phyloP scores from a whole-genome alignment of 2,329 filamentous ascomycete genomes.

The Fusarium armeniacum region DNA sequence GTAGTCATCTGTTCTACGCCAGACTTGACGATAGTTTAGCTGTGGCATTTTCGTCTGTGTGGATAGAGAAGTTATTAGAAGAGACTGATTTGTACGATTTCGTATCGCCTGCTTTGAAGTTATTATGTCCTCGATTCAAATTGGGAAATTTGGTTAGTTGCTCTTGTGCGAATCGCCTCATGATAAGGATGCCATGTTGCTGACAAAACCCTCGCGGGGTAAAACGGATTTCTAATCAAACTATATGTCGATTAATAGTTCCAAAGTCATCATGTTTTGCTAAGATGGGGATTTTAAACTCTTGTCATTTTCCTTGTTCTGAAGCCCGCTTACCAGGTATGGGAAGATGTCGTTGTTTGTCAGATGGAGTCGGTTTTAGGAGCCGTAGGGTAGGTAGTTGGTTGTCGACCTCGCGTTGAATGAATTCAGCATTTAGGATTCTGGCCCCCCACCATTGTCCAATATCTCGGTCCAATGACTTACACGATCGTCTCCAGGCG shows the following conservation, averaged over 20 bases:
- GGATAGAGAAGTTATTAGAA: no score
- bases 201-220: constrained; percentile 14
- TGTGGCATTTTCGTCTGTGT: no score
- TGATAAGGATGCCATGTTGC: background rate
- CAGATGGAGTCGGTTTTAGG: constrained; percentile 1
- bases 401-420: background rate
- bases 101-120: no score
- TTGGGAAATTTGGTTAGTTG: no score
- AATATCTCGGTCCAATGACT: background rate
- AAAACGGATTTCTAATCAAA: constrained; percentile 11
- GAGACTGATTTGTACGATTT: no score
- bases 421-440: no score
- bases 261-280: background rate
- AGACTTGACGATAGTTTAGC: no score
- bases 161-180: no score
- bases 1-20: no score
- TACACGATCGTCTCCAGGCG: constrained; percentile 5
- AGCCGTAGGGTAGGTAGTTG: constrained; percentile 11
- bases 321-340: background rate
- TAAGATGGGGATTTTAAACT: background rate
- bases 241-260: background rate
- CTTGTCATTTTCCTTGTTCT: background rate
- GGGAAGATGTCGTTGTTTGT: background rate
- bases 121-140: no score
- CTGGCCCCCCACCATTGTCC: no score